These are phyloP conservation scores for Penicillium sumatraense DNA, from an alignment of 2,329 filamentous ascomycete genomes.

Conservation along the genomic window DNA sequence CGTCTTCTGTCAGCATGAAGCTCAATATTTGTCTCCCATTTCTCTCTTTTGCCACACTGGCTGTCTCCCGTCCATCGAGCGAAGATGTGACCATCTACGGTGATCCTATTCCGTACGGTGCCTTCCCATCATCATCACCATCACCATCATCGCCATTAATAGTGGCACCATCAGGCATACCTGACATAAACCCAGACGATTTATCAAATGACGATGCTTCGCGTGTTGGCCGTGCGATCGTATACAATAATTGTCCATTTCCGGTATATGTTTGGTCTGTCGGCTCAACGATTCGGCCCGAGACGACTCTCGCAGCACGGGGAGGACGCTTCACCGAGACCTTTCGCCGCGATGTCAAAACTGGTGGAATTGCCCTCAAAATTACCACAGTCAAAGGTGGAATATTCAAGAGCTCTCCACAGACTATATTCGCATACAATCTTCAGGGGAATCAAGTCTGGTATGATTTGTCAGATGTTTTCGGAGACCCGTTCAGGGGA, in stretches of 20 bases:
- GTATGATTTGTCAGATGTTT: slow-evolving; percentile 51
- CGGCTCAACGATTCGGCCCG: slow-evolving; percentile 27
- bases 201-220: background rate
- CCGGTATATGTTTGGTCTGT: slow-evolving; percentile 47
- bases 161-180: too few species aligned
- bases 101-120: slow-evolving; percentile 2
- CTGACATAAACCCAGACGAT: background rate
- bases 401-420: slow-evolving; percentile 37
- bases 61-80: slow-evolving; percentile 9
- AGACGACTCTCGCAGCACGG: slow-evolving; percentile 22
- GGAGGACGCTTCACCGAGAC: slow-evolving; percentile 37
- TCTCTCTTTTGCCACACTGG: slow-evolving; percentile 10
- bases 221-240: slow-evolving; percentile 36
- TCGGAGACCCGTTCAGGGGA: slow-evolving; percentile 48
- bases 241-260: slow-evolving; percentile 39
- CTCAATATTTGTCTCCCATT: slow-evolving; percentile 12
- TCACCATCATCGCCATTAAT: background rate
- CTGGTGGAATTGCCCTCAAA: slow-evolving; percentile 50
- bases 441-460: slow-evolving; percentile 36
- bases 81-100: background rate
- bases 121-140: slow-evolving; percentile 8
- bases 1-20: slow-evolving; percentile 4
- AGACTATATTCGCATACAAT: slow-evolving; percentile 50
- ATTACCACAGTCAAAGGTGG: slow-evolving; percentile 41
- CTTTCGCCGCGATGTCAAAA: slow-evolving; percentile 38